Base-by-base conservation (phyloP, 169 alveolate species). In the Theileria sp. region DNA sequence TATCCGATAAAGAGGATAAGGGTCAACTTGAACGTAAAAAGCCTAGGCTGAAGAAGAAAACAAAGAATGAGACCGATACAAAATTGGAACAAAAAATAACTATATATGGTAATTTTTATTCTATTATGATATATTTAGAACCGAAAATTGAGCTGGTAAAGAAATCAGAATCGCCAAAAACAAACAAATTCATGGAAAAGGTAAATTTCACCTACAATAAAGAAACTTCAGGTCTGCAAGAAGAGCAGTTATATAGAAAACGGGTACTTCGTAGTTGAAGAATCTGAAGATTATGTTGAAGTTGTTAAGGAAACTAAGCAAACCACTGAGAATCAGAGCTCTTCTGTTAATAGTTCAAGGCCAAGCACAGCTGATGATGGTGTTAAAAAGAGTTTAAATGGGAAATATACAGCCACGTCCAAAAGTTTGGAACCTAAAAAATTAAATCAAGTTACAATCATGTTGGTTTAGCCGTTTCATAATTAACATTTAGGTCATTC, bases 211-310 rank as follows among this genome's bases (percentile, higher is more conserved):
- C 25, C n/a, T 32, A 50, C 13, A 1, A 66, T 30, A 21, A 0
- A 7, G 7, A 10, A 19, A 26, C 6, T 17, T 9, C 44, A 81
- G 88, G 87, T 77, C 28, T 36, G 79, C n/a, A 78, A 70, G 83
- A 82, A 84, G 72, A 77, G 26, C 75, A 84, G 87, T 7, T 84
- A 84, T 49, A 74, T 84, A 44, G 90, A 84, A 75, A 79, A 77
- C 30, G 90, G 90, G n/a, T 84, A 84, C 71, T 84, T 77, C 32
- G 90, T 84, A 77, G 86, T 84, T 32, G 90, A 84, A 61, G 90
- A 84, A 50, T 36, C 38, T 26, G 84, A 84, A 10, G 90, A 84
- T 26, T 77, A 69, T 64, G 86, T 84, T 6, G 76, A 84, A 62
- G 90, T 84, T 26, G 51, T 64, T 3, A 67, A 38, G 60, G 71